These are phyloP conservation scores for Isabelozyma rhagii DNA, from an alignment of 805 yeast species.

Conservation along the genomic window DNA sequence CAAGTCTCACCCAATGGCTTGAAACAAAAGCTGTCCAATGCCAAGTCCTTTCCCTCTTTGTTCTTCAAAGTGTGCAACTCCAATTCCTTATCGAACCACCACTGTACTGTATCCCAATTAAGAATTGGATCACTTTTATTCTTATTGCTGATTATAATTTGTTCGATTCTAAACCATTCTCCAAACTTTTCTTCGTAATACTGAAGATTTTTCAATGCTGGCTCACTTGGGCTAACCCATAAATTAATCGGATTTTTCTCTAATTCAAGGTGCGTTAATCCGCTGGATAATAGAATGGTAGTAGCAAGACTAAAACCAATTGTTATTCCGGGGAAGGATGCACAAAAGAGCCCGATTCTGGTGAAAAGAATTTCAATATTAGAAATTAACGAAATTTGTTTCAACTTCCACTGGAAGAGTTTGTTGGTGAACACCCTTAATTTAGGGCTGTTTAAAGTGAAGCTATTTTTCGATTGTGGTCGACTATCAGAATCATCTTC, in stretches of 20 bases:
- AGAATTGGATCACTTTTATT: conserved; percentile 60
- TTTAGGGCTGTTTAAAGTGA: background rate
- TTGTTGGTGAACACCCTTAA: background rate
- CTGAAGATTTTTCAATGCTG: conserved; percentile 62
- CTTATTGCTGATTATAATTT: conserved; percentile 59
- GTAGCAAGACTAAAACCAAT: conserved; percentile 23
- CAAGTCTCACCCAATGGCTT: conserved; percentile 79
- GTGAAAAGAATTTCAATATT: conserved; percentile 37
- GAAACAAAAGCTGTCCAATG: conserved; percentile 70
- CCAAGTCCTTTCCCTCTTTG: conserved; percentile 18
- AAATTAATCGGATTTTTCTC: conserved; percentile 79
- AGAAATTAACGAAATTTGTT: conserved; percentile 2
- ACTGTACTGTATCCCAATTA: conserved; percentile 63
- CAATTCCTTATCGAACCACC: conserved; percentile 87
- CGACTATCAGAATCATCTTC: conserved; percentile 14
- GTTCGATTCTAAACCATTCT: conserved; percentile 88
- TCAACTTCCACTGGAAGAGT: background rate
- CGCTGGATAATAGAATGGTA: conserved; percentile 48
- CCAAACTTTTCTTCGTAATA: conserved; percentile 82
- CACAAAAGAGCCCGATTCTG: conserved; percentile 55
- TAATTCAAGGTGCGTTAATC: conserved; percentile 49
- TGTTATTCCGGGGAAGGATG: conserved; percentile 49
- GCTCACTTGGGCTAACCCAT: conserved; percentile 85
- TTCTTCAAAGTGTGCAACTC: conserved; percentile 34
- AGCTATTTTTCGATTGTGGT: background rate